Evolutionary conservation across 148 eudicot species (phyloP).

Genomic region (Cornus florida): DNA sequence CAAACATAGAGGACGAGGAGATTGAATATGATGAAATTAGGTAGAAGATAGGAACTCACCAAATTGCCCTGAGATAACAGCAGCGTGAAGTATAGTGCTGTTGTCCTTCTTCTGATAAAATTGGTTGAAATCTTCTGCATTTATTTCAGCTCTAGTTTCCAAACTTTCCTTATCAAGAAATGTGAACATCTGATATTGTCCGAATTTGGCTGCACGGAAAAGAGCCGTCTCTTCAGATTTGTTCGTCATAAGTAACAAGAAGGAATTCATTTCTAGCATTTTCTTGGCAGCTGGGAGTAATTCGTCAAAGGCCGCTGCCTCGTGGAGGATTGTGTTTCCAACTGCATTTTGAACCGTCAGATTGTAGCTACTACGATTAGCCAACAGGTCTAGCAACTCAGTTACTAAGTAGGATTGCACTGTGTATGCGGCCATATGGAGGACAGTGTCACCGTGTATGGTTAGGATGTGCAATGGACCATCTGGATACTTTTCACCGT

Average conservation of each 20-base stretch:
- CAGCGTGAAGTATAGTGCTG: conserved; percentile 3
- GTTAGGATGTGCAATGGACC: conserved; percentile 9
- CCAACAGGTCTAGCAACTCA: not conserved
- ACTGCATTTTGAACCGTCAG: not conserved
- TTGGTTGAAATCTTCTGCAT: no score
- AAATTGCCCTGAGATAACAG: not conserved
- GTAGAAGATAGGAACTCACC: not conserved
- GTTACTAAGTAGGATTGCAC: not conserved
- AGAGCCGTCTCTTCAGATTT: conserved; percentile 5
- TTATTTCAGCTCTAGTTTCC: not conserved
- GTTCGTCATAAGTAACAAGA: not conserved
- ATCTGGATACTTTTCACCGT: not conserved
- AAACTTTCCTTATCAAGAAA: conserved; percentile 4
- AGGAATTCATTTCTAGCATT: not conserved
- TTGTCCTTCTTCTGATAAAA: no score
- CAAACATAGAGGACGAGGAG: no score
- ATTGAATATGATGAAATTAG: not conserved
- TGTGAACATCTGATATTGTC: not conserved
- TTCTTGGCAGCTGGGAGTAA: not conserved
- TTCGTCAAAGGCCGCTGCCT: not conserved
- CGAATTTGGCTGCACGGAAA: not conserved
- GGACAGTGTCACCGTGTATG: conserved; percentile 9
- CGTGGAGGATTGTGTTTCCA: conserved; percentile 15
- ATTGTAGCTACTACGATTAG: not conserved
- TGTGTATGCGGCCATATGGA: conserved; percentile 11